These are phyloP conservation scores for Guyanaporus albipodus DNA, from an alignment of 768 basidiomycete genomes.

Conservation along the genomic window DNA sequence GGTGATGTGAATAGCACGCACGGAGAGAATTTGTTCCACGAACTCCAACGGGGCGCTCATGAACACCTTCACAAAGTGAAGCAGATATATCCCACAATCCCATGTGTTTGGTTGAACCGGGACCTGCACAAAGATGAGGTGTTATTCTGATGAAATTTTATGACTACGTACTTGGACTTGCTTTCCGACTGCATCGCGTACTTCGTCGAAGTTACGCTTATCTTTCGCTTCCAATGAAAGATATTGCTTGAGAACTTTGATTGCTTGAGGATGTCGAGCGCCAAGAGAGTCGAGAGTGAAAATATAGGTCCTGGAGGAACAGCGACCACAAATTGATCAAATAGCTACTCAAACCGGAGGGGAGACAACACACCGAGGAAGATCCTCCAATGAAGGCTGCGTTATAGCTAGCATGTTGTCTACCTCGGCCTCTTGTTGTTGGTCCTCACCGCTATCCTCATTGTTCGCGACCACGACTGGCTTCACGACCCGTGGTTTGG, in stretches of 20 bases:
- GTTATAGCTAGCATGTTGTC: conserved; percentile 28
- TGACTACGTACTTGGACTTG: conserved; percentile 46
- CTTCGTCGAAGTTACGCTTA: conserved; percentile 48
- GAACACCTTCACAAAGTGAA: conserved; percentile 82
- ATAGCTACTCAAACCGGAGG: neutral
- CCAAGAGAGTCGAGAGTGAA: conserved; percentile 91
- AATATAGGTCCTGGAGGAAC: conserved; percentile 59
- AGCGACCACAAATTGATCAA: neutral
- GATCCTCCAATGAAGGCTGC: conserved; percentile 14
- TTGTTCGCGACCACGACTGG: conserved; percentile 13
- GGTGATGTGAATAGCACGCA: neutral
- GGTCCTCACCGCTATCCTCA: conserved; percentile 29
- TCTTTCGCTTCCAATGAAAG: conserved; percentile 74
- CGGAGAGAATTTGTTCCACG: conserved; percentile 44
- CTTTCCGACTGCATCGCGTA: conserved; percentile 41
- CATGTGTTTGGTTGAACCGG: conserved; percentile 85
- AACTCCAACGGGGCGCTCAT: conserved; percentile 57
- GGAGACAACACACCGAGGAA: conserved; percentile 19
- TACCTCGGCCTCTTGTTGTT: conserved; percentile 31
- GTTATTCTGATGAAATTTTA: neutral
- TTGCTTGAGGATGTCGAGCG: conserved; percentile 60
- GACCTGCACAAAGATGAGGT: conserved; percentile 46
- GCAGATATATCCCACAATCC: conserved; percentile 90
- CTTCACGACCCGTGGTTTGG: neutral
- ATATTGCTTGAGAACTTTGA: conserved; percentile 60